Conservation (phyloP, 2,329 filamentous ascomycete species). For the Capronia americana region DNA sequence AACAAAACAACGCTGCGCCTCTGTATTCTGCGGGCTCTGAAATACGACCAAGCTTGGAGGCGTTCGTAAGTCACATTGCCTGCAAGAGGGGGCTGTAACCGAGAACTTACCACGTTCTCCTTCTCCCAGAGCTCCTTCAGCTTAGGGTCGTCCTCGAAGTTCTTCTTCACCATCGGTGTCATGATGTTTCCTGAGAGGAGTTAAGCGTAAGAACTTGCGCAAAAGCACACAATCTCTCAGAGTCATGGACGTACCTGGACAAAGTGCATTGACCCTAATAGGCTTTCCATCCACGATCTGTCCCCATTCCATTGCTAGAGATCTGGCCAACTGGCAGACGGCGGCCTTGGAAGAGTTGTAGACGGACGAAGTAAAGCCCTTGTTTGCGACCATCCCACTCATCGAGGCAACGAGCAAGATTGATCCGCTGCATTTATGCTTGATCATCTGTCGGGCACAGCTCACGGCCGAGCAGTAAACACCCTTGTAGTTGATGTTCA, state of each 20-base stretch:
- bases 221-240: neutral
- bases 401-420: constrained; percentile 69
- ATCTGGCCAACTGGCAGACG: constrained; percentile 51
- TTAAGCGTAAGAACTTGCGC: neutral
- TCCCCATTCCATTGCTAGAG: constrained; percentile 53
- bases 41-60: constrained; percentile 57
- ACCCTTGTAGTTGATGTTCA: constrained; percentile 44
- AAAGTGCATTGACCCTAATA: constrained; percentile 62
- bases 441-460: constrained; percentile 70
- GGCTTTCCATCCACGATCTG: constrained; percentile 44
- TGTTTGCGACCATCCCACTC: constrained; percentile 66
- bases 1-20: constrained; percentile 57
- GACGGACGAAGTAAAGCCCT: constrained; percentile 44
- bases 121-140: constrained; percentile 50
- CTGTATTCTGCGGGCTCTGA: constrained; percentile 73
- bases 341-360: constrained; percentile 56
- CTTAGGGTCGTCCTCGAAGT: constrained; percentile 79
- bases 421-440: constrained; percentile 63
- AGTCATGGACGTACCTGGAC: constrained; percentile 50
- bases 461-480: constrained; percentile 44
- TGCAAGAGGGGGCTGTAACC: neutral
- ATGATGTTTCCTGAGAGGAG: constrained; percentile 50
- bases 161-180: constrained; percentile 77
- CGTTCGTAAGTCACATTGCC: neutral
- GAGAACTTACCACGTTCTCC: constrained; percentile 54